Evolutionary conservation across 2,329 filamentous ascomycete species (phyloP).

Genomic region (Zarea fungicola): DNA sequence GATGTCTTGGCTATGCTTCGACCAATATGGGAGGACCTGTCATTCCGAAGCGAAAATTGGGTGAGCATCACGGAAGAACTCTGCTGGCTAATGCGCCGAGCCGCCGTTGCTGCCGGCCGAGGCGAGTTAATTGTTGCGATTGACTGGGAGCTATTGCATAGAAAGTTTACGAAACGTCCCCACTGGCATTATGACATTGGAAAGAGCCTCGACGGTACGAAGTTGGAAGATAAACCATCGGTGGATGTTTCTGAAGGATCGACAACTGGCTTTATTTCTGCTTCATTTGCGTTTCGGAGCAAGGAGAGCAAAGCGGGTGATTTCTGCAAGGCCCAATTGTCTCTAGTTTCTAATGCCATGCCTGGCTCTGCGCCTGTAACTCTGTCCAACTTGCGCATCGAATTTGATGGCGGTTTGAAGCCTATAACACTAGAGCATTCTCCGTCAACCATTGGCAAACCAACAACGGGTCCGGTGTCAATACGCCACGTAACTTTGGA

Average conservation of each 20-base stretch:
- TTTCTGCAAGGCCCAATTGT: conserved; percentile 51
- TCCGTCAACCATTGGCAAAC: conserved; percentile 12
- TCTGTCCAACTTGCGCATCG: conserved; percentile 46
- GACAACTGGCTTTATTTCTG: conserved; percentile 48
- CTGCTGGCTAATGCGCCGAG: conserved; percentile 55
- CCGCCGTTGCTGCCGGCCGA: conserved; percentile 47
- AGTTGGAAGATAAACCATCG: conserved; percentile 38
- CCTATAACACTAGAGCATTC: conserved; percentile 47
- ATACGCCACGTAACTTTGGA: conserved; percentile 25
- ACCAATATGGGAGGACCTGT: conserved; percentile 52
- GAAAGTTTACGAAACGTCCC: conserved; percentile 47
- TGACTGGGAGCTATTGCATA: conserved; percentile 61
- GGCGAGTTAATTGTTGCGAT: conserved; percentile 54
- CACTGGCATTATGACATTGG: conserved; percentile 59
- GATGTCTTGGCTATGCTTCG: conserved; percentile 49
- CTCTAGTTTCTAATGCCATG: conserved; percentile 52
- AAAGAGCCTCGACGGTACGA: conserved; percentile 49
- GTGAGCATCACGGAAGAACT: conserved; percentile 54
- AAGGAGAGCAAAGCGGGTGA: conserved; percentile 59
- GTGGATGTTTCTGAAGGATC: conserved; percentile 48
- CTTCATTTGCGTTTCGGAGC: conserved; percentile 53
- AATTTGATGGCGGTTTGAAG: conserved; percentile 54
- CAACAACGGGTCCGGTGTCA: conserved; percentile 16
- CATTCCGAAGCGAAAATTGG: conserved; percentile 57
- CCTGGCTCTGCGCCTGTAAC: conserved; percentile 45